Evolutionary conservation across 2,329 filamentous ascomycete genomes (phyloP).

Genomic region (Chaetothyriales sp.): DNA sequence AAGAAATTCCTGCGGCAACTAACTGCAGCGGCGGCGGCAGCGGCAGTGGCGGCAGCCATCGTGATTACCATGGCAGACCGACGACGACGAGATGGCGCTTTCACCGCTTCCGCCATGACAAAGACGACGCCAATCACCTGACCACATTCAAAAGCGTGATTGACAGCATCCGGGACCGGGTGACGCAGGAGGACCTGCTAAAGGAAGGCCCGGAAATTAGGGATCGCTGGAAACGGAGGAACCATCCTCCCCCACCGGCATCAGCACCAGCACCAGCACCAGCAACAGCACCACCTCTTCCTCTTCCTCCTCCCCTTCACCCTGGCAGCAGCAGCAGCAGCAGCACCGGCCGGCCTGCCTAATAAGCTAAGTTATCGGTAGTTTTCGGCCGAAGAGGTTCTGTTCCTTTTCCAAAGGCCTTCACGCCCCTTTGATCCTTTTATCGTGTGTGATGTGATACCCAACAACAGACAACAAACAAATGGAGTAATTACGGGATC

Average conservation of each 20-base stretch:
- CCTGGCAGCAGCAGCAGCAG: neutral
- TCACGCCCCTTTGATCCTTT: neutral
- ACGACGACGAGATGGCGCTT: conserved; percentile 52
- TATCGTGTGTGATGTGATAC: neutral
- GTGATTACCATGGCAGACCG: neutral
- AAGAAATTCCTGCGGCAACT: conserved; percentile 25
- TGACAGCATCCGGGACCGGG: conserved; percentile 74
- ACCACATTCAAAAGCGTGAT: conserved; percentile 73
- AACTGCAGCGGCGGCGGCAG: too few species aligned
- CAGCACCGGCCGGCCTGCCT: neutral
- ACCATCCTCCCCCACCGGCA: neutral
- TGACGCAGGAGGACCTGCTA: conserved; percentile 70
- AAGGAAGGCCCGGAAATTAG: conserved; percentile 57
- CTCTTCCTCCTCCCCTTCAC: neutral
- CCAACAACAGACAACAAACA: neutral
- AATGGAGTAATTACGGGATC: too few species aligned
- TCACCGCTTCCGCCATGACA: conserved; percentile 85
- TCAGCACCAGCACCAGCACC: too few species aligned
- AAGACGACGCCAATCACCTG: conserved; percentile 78
- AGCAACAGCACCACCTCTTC: neutral
- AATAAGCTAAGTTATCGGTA: neutral
- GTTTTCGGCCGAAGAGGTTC: too few species aligned
- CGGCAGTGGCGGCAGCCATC: neutral
- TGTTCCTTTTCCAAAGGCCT: neutral
- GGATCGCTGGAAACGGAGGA: conserved; percentile 54